Base-by-base conservation (phyloP, 169 alveolate genomes). In the Cryptosporidium sp. region DNA sequence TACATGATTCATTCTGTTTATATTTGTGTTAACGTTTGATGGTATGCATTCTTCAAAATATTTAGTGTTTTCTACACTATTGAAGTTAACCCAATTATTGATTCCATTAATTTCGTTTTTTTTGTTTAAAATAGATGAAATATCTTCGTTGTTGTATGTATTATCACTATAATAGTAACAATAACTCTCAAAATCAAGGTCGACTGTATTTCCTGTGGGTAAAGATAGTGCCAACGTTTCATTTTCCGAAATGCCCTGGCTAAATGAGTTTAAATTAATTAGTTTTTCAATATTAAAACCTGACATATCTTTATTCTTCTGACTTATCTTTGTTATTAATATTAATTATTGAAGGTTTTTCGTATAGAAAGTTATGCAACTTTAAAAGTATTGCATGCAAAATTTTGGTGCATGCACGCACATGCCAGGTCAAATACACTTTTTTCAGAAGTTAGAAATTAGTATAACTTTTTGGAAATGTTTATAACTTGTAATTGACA, bases 291-390 rank as follows among this genome's bases (percentile, higher is more conserved):
- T 80, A 61, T 80, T 80, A 67, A 80, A 80, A 39, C 89, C 89
- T 80, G 89, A 80, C 89, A 80, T 80, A 80, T 80, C 89, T 65
- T 80, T 42, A 65, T 60, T 53, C 18, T 56, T 73, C 86, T 73
- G 86, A 73, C 86, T 73, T 73, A 73, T 48, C 86, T 73, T 73
- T 35, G 21, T 37, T 60, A n/a, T 9, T 29, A 70, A 69, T 69
- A 65, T 69, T 69, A 69, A 18, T 42, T 21, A 21, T n/a, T 16
- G 18, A 44, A 37, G 8, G 33, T 18, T 37, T 31, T 69, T 69
- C 37, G 16, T 16, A 14, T 12, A 69, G 37, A 12, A n/a, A 33
- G 23, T 10, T 45, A 51, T 48, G 39, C 85, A 45, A 23, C 21
- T 10, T 23, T 23, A 45, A 26, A 33, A 18, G 16, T 12, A 71